Conservation (phyloP, 371 early-diverging fungal genomes). For the Conidiobolus incongruus region DNA sequence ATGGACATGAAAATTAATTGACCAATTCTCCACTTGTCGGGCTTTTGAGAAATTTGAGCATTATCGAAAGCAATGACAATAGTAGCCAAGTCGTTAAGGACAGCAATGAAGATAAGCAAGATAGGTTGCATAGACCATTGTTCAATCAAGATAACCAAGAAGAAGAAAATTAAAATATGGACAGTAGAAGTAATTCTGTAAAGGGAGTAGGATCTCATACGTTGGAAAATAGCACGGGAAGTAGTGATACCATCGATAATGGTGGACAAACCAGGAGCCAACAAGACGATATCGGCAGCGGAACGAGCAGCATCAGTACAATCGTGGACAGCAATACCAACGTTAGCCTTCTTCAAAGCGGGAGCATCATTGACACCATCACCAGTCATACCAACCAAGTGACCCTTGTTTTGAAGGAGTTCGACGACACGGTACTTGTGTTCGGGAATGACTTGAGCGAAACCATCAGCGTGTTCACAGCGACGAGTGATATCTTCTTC, state of each 20-base stretch:
- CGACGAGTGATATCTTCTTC: no score
- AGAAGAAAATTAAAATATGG: conserved; percentile 76
- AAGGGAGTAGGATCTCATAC: conserved; percentile 74
- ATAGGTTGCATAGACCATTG: conserved; percentile 43
- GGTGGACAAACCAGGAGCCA: no score
- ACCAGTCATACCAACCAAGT: conserved; percentile 84
- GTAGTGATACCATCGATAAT: no score
- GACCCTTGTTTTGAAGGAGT: conserved; percentile 52
- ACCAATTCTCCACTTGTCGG: no score
- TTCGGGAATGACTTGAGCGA: conserved; percentile 87
- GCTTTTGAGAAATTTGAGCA: no score
- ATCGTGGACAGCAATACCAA: no score
- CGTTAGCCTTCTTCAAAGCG: conserved; percentile 81
- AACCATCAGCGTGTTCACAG: conserved; percentile 87
- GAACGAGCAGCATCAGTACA: no score
- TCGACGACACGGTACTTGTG: conserved; percentile 77
- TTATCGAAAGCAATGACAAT: no score
- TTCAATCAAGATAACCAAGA: conserved; percentile 38
- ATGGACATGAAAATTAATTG: no score
- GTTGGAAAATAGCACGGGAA: no score
- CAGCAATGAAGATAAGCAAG: conserved; percentile 51
- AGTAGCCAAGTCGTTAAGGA: conserved; percentile 66
- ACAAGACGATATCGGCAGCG: no score
- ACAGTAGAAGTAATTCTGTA: conserved; percentile 76
- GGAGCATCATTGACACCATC: conserved; percentile 87